Percentiles rank a stretch among this genome's conserved stretches.
Evolutionary conservation across 2,329 filamentous ascomycete genomes (phyloP).

Genomic region (Colletotrichum cereale): DNA sequence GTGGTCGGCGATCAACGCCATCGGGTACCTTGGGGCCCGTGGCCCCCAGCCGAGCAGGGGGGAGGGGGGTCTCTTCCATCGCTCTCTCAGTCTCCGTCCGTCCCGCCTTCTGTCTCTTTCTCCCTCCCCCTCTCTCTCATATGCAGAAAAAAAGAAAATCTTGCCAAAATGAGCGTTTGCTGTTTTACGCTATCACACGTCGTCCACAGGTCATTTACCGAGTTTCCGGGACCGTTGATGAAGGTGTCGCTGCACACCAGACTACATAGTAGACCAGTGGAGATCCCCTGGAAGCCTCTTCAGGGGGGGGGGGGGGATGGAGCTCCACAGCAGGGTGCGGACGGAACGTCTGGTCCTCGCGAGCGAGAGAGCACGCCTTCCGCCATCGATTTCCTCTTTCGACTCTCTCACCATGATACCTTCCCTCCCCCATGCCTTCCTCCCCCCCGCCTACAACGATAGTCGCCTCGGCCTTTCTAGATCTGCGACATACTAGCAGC

Average conservation of each 20-base stretch:
- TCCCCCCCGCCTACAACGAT: neutral
- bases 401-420: neutral
- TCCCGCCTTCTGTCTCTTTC: neutral
- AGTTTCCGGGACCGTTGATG: conserved; percentile 34
- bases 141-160: no score
- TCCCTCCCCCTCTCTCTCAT: neutral
- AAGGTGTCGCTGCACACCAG: conserved; percentile 34
- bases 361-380: conserved; percentile 1
- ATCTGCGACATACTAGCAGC: neutral
- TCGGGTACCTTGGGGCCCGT: conserved; percentile 18
- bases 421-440: neutral
- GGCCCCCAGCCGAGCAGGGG: conserved; percentile 12
- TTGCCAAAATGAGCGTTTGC: conserved; percentile 21
- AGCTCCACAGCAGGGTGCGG: conserved; percentile 16
- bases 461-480: neutral
- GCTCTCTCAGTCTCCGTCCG: conserved; percentile 18
- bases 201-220: conserved; percentile 35
- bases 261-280: neutral
- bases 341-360: conserved; percentile 22
- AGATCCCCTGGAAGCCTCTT: neutral
- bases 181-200: conserved; percentile 5
- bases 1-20: conserved; percentile 13
- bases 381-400: neutral
- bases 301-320: no score
- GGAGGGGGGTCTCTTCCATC: neutral